Evolutionary conservation across 2,329 filamentous ascomycete genomes (phyloP), one percentile per base, ranked within the genome.

Genomic region (Aquanectria penicillioides): DNA sequence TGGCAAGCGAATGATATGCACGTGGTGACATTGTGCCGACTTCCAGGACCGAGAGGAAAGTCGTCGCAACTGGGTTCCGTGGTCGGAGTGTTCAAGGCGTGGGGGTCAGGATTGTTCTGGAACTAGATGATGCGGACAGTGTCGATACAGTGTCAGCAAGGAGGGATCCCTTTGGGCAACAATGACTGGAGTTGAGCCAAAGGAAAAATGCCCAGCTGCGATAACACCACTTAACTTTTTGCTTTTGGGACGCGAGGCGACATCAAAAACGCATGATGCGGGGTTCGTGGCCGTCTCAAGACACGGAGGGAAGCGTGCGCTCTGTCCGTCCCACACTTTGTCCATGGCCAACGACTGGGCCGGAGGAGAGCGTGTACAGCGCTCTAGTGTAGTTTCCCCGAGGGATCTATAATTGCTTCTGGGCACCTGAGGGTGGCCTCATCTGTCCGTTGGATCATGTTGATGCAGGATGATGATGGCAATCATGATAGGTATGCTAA

Each of bases 361-460:
- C 43, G 31, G 59, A 43, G 53, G 36, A 44, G 25, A 61, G 57
- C 51, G 59, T 48, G n/a, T 26, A 29, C 28, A 38, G 6, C 55
- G 51, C 59, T 47, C 46, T 71, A 69, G 67, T 66, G 62, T 62
- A 69, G 69, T 73, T 73, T 63, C 44, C 69, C 34, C 68, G 70
- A 46, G 67, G 57, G 61, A 72, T 70, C 65, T 69, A 72, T 68
- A 70, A 69, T 72, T 72, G 67, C 70, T 72, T 73, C 58, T 72
- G 59, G 41, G 38, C 31, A 57, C 51, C 56, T 53, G 59, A 44
- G 26, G 50, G 50, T 59, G 43, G 56, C 44, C 44, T 59, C 56
- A 58, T 53, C 55, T 33, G 9, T 36, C 23, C 34, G 41, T 41
- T 44, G 28, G 43, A 59, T 46, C 22, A 53, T 18, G 34, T n/a